Conservation (phyloP, 768 basidiomycete species). For the Leccinum sublutescens region DNA sequence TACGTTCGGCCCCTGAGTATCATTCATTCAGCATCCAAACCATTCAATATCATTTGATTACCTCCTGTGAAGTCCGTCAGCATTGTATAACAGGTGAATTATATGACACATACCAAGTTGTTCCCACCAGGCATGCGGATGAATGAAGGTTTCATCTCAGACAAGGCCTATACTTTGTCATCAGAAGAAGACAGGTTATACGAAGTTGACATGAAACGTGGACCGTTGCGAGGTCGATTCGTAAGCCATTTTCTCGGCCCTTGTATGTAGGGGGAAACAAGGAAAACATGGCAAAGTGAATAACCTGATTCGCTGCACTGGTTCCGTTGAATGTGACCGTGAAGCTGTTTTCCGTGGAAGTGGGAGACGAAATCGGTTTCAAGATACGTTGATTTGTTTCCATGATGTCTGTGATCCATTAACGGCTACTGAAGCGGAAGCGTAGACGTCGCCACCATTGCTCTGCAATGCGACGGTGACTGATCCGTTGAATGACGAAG, state of each 20-base stretch:
- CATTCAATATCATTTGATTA: conserved; percentile 16
- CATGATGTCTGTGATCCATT: conserved; percentile 46
- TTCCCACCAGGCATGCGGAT: conserved; percentile 69
- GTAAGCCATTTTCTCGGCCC: conserved; percentile 54
- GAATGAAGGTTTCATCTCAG: conserved; percentile 54
- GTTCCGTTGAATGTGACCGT: conserved; percentile 47
- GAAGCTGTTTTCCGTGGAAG: conserved; percentile 48
- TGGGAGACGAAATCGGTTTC: conserved; percentile 39
- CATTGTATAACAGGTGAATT: conserved; percentile 20
- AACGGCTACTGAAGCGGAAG: conserved; percentile 36
- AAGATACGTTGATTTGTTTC: conserved; percentile 45
- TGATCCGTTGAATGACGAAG: conserved; percentile 39
- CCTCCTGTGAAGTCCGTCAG: conserved; percentile 35
- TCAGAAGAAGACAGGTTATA: not conserved
- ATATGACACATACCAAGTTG: conserved; percentile 44
- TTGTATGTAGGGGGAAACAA: conserved; percentile 70
- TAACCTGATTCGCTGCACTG: conserved; percentile 38
- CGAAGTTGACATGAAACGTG: not conserved
- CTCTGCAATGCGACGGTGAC: conserved; percentile 47
- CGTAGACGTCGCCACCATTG: conserved; percentile 41
- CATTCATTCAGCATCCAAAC: not conserved
- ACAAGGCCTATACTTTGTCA: conserved; percentile 39
- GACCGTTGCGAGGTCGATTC: conserved; percentile 57
- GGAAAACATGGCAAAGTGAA: conserved; percentile 59
- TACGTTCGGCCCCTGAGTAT: conserved; percentile 46